Base-by-base conservation (phyloP, 495 filamentous ascomycete species). In the Penicillium goetzii region DNA sequence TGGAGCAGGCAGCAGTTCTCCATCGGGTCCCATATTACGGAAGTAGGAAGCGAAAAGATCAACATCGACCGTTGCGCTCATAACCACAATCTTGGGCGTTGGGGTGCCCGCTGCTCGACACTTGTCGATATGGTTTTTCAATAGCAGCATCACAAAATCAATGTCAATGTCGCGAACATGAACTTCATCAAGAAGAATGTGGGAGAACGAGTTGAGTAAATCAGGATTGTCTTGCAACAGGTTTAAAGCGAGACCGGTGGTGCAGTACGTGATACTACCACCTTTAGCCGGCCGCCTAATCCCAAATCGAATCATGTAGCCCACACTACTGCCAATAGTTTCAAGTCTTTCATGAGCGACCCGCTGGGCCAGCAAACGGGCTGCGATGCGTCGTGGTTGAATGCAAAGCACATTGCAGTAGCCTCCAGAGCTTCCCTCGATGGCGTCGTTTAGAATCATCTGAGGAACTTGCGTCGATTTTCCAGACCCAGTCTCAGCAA, bases 401-500 rank as follows among this genome's bases (percentile, higher is more conserved):
- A 85, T 83, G 64, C 85, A 87, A 36, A 88, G 32, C 12, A 75
- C 52, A n/a, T 62, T 68, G 56, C 70, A 70, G 25, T 63, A n/a
- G 10, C 59, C 58, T 26, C 66, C 71, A n/a, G 12, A 7, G 3
- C 50, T 52, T 5, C 52, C 28, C 15, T 52, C 53, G 17, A 82
- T 85, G 12, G 81, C 78, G 51, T 85, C 69, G 53, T 88, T 85
- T 5, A 88, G 65, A 33, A 88, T 60, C 14, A 87, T 84, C 62
- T 88, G 86, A 23, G 85, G 86, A 12, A 87, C 76, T 71, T 88
- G 85, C 3, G 86, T 88, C 0, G 85, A 87, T 66, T 88, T 88
- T 47, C 85, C 86, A 53, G 80, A 81, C 21, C 86, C 85, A 49
- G 85, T 87, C 25, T 83, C 82, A 36, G 83, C 85, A 52, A 81